Conservation (phyloP, 2,329 filamentous ascomycete genomes). For the Lecanicillium sp. region DNA sequence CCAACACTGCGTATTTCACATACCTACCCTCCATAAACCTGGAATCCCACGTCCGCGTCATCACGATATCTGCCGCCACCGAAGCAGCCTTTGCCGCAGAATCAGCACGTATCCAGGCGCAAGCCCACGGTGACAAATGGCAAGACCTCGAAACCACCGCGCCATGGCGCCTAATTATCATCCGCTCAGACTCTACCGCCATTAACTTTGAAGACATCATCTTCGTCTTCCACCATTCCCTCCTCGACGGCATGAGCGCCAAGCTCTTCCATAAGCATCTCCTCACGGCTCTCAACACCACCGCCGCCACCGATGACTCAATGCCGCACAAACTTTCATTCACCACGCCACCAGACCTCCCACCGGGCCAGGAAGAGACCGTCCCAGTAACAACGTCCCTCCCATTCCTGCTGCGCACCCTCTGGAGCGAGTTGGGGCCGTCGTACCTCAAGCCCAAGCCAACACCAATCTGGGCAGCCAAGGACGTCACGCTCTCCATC, state of each 20-base stretch:
- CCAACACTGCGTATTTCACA: slow-evolving; percentile 34
- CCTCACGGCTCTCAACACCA: slow-evolving; percentile 31
- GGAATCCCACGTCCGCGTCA: slow-evolving; percentile 31
- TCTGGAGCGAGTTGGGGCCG: slow-evolving; percentile 34
- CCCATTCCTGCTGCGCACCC: slow-evolving; percentile 28
- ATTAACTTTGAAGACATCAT: slow-evolving; percentile 28
- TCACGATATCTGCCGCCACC: slow-evolving; percentile 13
- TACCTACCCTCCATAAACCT: slow-evolving; percentile 35
- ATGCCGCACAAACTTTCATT: slow-evolving; percentile 22
- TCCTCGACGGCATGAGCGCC: slow-evolving; percentile 44
- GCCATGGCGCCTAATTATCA: slow-evolving; percentile 39
- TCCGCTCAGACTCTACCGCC: slow-evolving; percentile 14
- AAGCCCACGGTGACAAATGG: slow-evolving; percentile 34
- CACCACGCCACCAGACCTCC: slow-evolving; percentile 21
- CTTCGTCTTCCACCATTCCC: slow-evolving; percentile 44
- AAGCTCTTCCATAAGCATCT: slow-evolving; percentile 41
- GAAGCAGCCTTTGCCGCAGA: slow-evolving; percentile 20
- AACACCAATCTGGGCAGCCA: slow-evolving; percentile 29
- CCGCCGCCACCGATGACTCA: neutral
- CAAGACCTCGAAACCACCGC: slow-evolving; percentile 29
- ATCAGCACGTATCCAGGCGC: slow-evolving; percentile 25
- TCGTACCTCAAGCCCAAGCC: slow-evolving; percentile 23
- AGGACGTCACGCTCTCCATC: slow-evolving; percentile 23
- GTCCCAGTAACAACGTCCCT: slow-evolving; percentile 32
- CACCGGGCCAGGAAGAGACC: slow-evolving; percentile 31